Evolutionary conservation across 2,329 filamentous ascomycete genomes (phyloP), one percentile per base, ranked within the genome.

Genomic region (Pseudovirgaria hyperparasitica): DNA sequence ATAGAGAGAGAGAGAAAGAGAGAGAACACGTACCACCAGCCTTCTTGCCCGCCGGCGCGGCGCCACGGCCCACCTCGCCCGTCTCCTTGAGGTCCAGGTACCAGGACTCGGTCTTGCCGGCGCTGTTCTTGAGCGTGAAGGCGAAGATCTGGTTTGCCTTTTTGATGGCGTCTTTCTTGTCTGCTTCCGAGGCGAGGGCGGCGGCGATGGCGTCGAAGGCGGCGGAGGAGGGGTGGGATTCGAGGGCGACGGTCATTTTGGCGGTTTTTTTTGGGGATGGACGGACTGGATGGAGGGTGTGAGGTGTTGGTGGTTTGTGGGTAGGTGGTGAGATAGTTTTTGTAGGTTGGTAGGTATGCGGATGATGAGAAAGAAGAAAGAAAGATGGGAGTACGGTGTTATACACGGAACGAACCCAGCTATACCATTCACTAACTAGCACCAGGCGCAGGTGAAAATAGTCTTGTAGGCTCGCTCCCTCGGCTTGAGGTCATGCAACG

Each of bases 41-140:
- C 65, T 94, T 93, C 41, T 70, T 71, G 42, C 78, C 79, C 29
- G 56, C 54, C 9, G 73, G 72, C 17, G 69, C 69, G 15, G 70
- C 53, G 30, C 90, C 90, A 50, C 79, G 78, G 44, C 70, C 79
- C 22, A 93, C 86, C 30, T 69, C 70, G 37, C 90, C 90, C 36
- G 76, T 79, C 48, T 92, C 71, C 69, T 94, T 94, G 36, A 98
- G 73, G 55, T 98, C 90, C 43, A 98, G 82, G 63, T 92, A 73
- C 90, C 90, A 98, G 60, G 73, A 80, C 47, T 82, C 75, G 32
- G 75, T 76, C 55, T 86, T 72, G 44, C 82, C 84, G 14, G 67
- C 67, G 32, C 64, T 58, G 69, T 98, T 98, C 70, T 92, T 96
- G 40, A 98, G 65, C 29, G 73, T 84, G 62, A 98, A 96, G 34